These are phyloP conservation scores for Fomitopsis betulina DNA, from an alignment of 1,284 basidiomycete genomes.

Conservation along the genomic window DNA sequence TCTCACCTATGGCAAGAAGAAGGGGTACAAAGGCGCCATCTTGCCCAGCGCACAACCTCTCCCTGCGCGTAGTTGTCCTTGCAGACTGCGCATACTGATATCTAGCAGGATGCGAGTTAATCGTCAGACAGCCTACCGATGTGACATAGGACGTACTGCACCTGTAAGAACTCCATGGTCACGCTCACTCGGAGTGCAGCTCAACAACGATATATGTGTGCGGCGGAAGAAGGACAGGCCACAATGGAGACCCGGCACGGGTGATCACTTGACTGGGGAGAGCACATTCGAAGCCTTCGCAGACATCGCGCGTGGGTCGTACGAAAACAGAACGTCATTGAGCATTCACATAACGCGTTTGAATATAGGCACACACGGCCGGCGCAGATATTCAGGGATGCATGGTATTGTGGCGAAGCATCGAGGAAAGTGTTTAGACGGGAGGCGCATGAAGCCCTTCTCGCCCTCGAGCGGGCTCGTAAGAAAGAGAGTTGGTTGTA, in stretches of 20 bases:
- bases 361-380: not conserved
- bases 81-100: too few species aligned
- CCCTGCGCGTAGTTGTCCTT: too few species aligned
- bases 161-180: not conserved
- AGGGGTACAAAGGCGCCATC: too few species aligned
- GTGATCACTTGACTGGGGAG: not conserved
- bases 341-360: not conserved
- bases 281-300: not conserved
- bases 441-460: not conserved
- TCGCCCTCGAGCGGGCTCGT: not conserved
- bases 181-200: not conserved
- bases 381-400: not conserved
- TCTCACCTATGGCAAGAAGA: too few species aligned
- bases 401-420: not conserved
- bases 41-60: too few species aligned
- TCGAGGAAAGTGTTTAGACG: not conserved
- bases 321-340: not conserved
- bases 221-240: not conserved
- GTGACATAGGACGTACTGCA: not conserved
- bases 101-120: too few species aligned
- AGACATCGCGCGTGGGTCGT: not conserved
- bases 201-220: not conserved
- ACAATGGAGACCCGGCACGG: not conserved
- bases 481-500: not conserved
- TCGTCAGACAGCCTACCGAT: too few species aligned